Evolutionary conservation across 257 asterid species (phyloP), one percentile per base, ranked within the genome.

Genomic region (Scutellaria barbata): DNA sequence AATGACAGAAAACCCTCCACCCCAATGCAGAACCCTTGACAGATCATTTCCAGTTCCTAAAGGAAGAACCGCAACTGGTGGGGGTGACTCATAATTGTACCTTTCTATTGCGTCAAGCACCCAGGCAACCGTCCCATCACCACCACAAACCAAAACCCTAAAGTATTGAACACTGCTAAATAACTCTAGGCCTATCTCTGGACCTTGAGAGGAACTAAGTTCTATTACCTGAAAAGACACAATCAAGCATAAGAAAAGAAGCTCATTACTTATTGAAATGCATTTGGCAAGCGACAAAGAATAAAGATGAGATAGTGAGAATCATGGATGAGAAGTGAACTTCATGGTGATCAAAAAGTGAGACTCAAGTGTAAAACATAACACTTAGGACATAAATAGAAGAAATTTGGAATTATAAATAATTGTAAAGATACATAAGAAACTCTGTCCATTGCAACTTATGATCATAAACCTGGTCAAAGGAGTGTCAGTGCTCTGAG

Each of bases 101-200:
- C 76, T 87, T 79, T 86, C 94, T 65, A 90, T 90, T 47, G 92
- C 89, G 79, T 90, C 88, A 76, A 90, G 96, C 75, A 90, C 96
- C 97, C 97, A 90, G 7, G 97, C 93, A 63, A 90, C 94, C 7
- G 97, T 90, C 45, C 97, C 97, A 74, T 90, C 97, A 69, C 97
- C 97, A 74, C 97, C 97, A 72, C 97, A 88, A 68, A 88, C 92
- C 87, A 90, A 85, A 74, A 90, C 92, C 71, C 95, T 86, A 43
- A 86, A 90, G 80, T 86, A 81, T 20, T 75, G 96, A 77, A 88
- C 87, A 55, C 51, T 77, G 65, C 87, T 77, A 74, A 90, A 90
- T 45, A 88, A 74, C 63, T 90, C 88, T 79, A 90, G 80, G 65
- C 97, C 95, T 60, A 76, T 89, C 78, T 90, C 96, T 55, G 93